A percentile compares a stretch with the other conserved stretches of the same genome.
Conservation (phyloP, 225 moss, liverwort and hornwort species). For the Pseudisothecium myosuroides region DNA sequence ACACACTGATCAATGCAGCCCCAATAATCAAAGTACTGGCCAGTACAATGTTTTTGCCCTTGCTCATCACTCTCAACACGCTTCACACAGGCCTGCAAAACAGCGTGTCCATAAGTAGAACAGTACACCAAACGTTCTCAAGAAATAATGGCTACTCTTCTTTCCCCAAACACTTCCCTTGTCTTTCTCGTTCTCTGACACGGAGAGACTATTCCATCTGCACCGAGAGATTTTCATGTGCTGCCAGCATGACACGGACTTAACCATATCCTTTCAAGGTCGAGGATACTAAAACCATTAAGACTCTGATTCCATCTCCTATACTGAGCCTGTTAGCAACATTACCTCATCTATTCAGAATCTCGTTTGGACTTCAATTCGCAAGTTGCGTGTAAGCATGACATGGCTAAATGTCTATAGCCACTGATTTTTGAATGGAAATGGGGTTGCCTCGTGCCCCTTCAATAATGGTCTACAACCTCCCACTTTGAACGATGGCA, state of each 20-base stretch:
- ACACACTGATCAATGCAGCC: conserved; percentile 87
- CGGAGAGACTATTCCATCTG: not conserved
- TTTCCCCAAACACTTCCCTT: not conserved
- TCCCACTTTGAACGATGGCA: not conserved
- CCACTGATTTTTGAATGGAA: not conserved
- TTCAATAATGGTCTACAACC: not conserved
- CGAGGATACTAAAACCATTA: not conserved
- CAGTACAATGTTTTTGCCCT: conserved; percentile 70
- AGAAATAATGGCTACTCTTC: not conserved
- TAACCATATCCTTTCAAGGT: not conserved
- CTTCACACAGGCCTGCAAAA: conserved; percentile 59
- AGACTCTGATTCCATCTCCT: not conserved
- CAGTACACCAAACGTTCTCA: not conserved
- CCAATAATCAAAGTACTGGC: conserved; percentile 92
- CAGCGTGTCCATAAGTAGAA: not conserved
- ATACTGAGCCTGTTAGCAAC: not conserved
- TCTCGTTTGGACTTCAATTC: not conserved
- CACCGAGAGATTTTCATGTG: not conserved
- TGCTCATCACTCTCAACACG: conserved; percentile 48
- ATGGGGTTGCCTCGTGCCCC: not conserved
- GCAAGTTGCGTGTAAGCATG: not conserved
- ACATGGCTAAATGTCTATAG: not conserved
- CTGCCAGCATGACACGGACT: not conserved
- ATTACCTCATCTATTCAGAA: not conserved
- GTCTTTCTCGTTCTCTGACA: not conserved